Base-by-base conservation (phyloP, 108 stramenopile species). In the Aurantiochytrium sp. region DNA sequence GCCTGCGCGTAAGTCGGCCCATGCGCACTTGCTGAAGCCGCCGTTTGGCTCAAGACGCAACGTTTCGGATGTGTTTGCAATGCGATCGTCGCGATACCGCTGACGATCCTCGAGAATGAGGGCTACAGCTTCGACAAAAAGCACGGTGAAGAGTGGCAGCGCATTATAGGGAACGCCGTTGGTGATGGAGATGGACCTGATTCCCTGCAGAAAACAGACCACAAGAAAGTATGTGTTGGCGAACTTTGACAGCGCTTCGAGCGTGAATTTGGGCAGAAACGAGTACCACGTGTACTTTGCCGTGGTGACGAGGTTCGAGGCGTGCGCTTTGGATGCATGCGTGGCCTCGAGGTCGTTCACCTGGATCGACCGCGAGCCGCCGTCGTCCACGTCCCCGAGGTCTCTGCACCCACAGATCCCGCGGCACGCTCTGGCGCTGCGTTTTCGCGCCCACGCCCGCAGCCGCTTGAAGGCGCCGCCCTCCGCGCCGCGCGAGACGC, bases 1-100 rank as follows among this genome's bases (percentile, higher is more conserved):
- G 23, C 98, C 98, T 44, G 96, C 94, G 42, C 92, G 92, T 53
- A 99, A 95, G 87, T 97, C 92, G 47, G 45, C 57, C 91, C 93
- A 92, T 14, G 25, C 42, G 18, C n/a, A 21, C 58, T 51, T 59
- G 94, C 89, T 95, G 5, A 96, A 92, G 43, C 87, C 64, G 44
- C 96, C 93, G 19, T 88, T 92, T 21, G 53, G 29, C 58, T 28
- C 53, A 1, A 57, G 47, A 60, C 18, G 47, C 47, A 49, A 6
- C n/a, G 23, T 59, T 21, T 42, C 14, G 64, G 60, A 45, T 0
- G 64, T 71, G 69, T 91, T 91, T 5, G 55, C 43, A 4, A 49
- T 21, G 21, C 51, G 19, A 53, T 91, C 88, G 49, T 88, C 88
- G 5, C 5, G 44, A 45, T 91, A 87, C 0, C 91, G 89, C 60